phyloP scores from a whole-genome alignment of 352 stramenopile genomes.

The Phytopythium sindhum region DNA sequence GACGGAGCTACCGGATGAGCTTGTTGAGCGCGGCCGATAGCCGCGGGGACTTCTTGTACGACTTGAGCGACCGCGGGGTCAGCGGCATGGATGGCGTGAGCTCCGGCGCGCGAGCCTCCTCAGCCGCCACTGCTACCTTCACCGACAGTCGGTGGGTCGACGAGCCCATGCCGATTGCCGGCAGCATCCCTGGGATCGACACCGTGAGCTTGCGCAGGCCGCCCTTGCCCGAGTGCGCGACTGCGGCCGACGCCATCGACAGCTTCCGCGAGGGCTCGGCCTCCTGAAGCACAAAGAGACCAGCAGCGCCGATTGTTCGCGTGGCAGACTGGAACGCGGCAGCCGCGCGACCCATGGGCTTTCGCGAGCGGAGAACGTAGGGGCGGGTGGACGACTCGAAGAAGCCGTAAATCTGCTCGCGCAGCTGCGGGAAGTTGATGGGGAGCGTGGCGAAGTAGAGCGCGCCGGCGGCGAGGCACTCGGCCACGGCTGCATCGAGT shows the following conservation, averaged over 20 bases:
- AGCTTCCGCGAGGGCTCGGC: conserved; percentile 20
- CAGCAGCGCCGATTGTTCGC: conserved; percentile 36
- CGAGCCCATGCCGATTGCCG: neutral
- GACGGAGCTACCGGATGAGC: conserved; percentile 37
- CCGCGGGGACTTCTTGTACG: conserved; percentile 40
- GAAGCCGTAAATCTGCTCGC: conserved; percentile 45
- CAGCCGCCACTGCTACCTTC: conserved; percentile 12
- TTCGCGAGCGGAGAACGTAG: conserved; percentile 56
- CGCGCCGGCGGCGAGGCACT: conserved; percentile 45
- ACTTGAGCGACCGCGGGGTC: conserved; percentile 42
- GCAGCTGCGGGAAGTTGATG: conserved; percentile 55
- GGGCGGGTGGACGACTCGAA: conserved; percentile 53
- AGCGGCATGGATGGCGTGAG: conserved; percentile 23
- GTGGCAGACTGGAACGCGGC: conserved; percentile 18
- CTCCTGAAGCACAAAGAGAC: conserved; percentile 37
- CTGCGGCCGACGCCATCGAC: conserved; percentile 27
- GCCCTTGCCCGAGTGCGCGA: conserved; percentile 24
- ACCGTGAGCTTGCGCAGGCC: conserved; percentile 30
- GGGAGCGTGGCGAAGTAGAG: conserved; percentile 62
- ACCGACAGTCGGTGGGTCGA: conserved; percentile 1
- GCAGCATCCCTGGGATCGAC: conserved; percentile 17
- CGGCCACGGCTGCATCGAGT: conserved; percentile 30
- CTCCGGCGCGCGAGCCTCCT: conserved; percentile 25
- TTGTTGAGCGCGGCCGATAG: conserved; percentile 41
- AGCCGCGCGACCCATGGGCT: conserved; percentile 16